A percentile compares a stretch with the other conserved stretches of the same genome.
Conservation (phyloP, 2,329 filamentous ascomycete species). For the Hypoxylon sp. region DNA sequence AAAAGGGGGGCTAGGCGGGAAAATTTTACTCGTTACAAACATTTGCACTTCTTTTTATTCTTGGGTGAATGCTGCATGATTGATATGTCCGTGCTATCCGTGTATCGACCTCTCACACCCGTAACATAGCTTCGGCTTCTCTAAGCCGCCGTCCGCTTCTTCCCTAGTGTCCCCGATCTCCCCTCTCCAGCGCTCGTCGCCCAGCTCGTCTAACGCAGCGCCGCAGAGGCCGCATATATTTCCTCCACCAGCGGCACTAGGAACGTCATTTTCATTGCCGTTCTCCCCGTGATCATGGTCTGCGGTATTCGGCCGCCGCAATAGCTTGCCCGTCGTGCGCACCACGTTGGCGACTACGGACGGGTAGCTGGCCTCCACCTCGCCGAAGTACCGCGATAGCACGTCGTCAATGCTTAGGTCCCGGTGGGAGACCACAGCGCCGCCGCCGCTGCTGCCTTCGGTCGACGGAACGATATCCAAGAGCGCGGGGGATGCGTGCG, state of each 20-base stretch:
- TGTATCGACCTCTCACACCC: conserved; percentile 78
- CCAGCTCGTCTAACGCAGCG: conserved; percentile 73
- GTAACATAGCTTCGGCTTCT: conserved; percentile 71
- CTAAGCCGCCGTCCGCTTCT: conserved; percentile 24
- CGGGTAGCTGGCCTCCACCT: conserved; percentile 87
- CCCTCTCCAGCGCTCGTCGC: conserved; percentile 74
- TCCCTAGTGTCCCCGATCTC: conserved; percentile 66
- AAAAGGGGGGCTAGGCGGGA: conserved; percentile 1
- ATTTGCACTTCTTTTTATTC: conserved; percentile 10
- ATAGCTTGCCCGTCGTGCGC: conserved; percentile 87
- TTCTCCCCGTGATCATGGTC: neutral
- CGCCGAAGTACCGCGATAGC: conserved; percentile 89
- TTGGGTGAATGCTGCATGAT: conserved; percentile 2
- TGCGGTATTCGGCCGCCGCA: conserved; percentile 60
- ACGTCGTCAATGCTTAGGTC: conserved; percentile 92
- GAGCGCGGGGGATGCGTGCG: conserved; percentile 67
- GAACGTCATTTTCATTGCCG: conserved; percentile 50
- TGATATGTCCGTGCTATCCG: conserved; percentile 56
- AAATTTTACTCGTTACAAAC: conserved; percentile 3
- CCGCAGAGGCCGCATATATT: conserved; percentile 77
- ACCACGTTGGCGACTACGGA: conserved; percentile 97
- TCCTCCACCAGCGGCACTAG: conserved; percentile 22
- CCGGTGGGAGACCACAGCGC: conserved; percentile 73
- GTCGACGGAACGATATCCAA: conserved; percentile 62
- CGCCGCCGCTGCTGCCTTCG: conserved; percentile 49